Conservation (phyloP, 768 basidiomycete species). For the Amyloporia xantha region DNA sequence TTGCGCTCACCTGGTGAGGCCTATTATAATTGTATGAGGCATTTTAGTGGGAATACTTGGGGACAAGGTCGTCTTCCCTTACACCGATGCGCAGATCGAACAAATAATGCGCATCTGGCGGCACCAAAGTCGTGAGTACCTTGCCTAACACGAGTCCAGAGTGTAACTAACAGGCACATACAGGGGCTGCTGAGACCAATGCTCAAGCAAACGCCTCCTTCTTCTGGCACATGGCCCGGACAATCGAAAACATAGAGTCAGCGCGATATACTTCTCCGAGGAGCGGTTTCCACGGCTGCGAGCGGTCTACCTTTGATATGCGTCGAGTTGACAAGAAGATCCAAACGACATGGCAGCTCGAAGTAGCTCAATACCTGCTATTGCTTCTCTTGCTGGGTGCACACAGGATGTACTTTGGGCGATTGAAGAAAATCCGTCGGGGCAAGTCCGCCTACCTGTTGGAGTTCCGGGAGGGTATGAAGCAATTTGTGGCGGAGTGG, state of each 20-base stretch:
- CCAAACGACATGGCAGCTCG: neutral
- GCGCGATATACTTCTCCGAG: neutral
- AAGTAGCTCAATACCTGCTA: neutral
- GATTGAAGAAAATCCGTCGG: neutral
- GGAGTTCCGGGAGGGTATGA: neutral
- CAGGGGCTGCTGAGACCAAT: no score
- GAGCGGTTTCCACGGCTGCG: neutral
- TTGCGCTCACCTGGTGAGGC: neutral
- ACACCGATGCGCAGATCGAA: neutral
- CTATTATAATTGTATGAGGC: neutral
- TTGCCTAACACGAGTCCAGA: no score
- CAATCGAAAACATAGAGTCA: neutral
- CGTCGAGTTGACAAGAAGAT: neutral
- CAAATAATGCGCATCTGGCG: neutral
- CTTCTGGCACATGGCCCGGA: neutral
- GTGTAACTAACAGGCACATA: no score
- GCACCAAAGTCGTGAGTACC: neutral
- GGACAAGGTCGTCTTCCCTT: neutral
- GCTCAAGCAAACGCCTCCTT: neutral
- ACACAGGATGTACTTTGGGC: neutral
- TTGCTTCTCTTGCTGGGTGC: neutral
- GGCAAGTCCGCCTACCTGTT: neutral
- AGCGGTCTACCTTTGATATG: neutral
- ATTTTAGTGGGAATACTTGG: neutral
- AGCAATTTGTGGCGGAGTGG: neutral